A percentile compares a stretch with the other conserved stretches of the same genome.
These are phyloP conservation scores for Phytopythium ostracodes DNA, from an alignment of 352 stramenopile genomes.

Conservation along the genomic window DNA sequence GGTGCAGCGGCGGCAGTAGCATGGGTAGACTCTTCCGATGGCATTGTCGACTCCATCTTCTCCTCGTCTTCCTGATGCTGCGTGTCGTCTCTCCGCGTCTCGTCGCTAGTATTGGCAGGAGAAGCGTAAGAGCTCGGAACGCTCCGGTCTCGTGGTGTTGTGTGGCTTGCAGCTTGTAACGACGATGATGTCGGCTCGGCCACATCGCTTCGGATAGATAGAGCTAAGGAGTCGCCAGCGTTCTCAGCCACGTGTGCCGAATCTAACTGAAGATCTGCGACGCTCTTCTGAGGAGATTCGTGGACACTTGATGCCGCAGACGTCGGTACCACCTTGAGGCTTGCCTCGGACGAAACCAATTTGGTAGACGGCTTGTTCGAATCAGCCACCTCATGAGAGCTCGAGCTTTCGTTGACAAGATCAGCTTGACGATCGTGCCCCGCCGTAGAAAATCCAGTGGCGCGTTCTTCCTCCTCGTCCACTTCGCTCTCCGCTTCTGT, in stretches of 20 bases:
- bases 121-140: slow-evolving; percentile 5
- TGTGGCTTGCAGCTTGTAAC: not conserved
- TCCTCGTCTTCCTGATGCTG: not conserved
- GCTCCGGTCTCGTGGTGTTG: not conserved
- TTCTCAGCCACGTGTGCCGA: not conserved
- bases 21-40: not conserved
- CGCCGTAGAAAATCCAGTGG: not conserved
- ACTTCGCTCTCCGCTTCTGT: slow-evolving; percentile 25
- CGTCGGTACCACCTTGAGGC: not conserved
- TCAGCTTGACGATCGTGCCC: not conserved
- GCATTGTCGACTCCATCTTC: not conserved
- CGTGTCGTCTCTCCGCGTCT: not conserved
- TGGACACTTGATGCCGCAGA: not conserved
- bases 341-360: not conserved
- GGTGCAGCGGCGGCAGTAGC: not conserved
- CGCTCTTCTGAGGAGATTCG: not conserved
- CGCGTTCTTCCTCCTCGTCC: slow-evolving; percentile 9
- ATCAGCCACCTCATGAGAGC: not conserved
- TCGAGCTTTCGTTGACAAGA: not conserved
- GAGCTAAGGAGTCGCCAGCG: not conserved
- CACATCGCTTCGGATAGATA: not conserved
- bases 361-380: not conserved
- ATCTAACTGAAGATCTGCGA: not conserved
- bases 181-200: not conserved
- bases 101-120: not conserved